Evolutionary conservation across 2,329 filamentous ascomycete genomes (phyloP).

Genomic region (Diaporthe helianthi): DNA sequence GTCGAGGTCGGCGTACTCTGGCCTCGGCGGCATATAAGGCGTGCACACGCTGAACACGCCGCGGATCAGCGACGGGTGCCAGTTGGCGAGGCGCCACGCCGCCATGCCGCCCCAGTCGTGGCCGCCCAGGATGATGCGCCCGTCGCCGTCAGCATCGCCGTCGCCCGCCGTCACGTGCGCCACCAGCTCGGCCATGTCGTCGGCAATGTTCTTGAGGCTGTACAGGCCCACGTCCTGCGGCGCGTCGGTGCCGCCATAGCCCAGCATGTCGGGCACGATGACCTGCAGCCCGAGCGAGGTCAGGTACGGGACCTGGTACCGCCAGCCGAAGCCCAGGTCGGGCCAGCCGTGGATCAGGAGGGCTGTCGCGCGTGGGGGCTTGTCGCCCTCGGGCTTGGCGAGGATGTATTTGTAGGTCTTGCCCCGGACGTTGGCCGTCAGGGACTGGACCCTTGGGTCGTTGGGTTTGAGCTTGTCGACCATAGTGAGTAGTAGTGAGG

Average conservation of each 20-base stretch:
- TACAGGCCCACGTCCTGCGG: constrained; percentile 70
- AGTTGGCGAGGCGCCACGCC: constrained; percentile 76
- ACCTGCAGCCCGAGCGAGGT: constrained; percentile 76
- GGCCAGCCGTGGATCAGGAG: constrained; percentile 77
- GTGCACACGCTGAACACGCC: constrained; percentile 84
- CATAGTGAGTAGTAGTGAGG: constrained; percentile 43
- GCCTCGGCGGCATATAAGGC: constrained; percentile 67
- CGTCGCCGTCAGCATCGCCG: constrained; percentile 40
- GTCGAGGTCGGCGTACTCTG: constrained; percentile 63
- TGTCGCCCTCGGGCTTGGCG: constrained; percentile 53
- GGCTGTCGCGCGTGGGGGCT: constrained; percentile 41
- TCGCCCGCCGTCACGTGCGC: constrained; percentile 54
- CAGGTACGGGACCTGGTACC: constrained; percentile 83
- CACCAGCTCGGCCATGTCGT: constrained; percentile 78
- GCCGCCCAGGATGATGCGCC: constrained; percentile 78
- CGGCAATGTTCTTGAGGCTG: constrained; percentile 73
- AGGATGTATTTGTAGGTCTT: constrained; percentile 73
- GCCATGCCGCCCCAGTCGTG: constrained; percentile 88
- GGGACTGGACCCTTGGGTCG: constrained; percentile 71
- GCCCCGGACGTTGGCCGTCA: constrained; percentile 69
- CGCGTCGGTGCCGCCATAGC: constrained; percentile 80
- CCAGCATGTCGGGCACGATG: constrained; percentile 84
- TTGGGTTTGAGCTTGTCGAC: constrained; percentile 69
- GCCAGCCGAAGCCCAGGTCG: constrained; percentile 85
- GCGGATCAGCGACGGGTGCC: constrained; percentile 74